These are phyloP conservation scores for Blastomyces gilchristii DNA, from an alignment of 2,329 filamentous ascomycete genomes.

Conservation along the genomic window DNA sequence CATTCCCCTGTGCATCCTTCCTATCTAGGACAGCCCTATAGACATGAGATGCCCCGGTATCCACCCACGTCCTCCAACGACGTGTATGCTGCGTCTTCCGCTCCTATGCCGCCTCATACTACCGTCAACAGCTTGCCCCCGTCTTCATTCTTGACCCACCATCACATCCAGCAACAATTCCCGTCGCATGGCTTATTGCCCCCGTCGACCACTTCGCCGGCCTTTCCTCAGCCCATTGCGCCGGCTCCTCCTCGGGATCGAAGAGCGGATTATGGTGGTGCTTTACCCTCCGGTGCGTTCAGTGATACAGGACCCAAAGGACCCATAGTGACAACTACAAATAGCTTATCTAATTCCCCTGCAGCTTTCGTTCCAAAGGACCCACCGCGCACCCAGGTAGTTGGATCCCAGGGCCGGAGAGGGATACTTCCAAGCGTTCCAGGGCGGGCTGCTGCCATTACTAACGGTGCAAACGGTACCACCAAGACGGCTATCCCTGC, in stretches of 20 bases:
- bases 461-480: slow-evolving; percentile 49
- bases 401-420: slow-evolving; percentile 84
- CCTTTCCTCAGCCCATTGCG: slow-evolving; percentile 66
- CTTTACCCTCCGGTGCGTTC: slow-evolving; percentile 63
- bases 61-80: slow-evolving; percentile 33
- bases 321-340: slow-evolving; percentile 41
- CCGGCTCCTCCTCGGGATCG: slow-evolving; percentile 51
- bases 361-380: slow-evolving; percentile 33
- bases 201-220: slow-evolving; percentile 54
- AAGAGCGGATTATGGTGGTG: slow-evolving; percentile 49
- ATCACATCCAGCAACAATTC: slow-evolving; percentile 32
- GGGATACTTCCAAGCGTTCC: slow-evolving; percentile 87
- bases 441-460: slow-evolving; percentile 67
- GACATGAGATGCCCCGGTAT: slow-evolving; percentile 35
- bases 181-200: slow-evolving; percentile 49
- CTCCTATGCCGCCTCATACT: slow-evolving; percentile 35
- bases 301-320: slow-evolving; percentile 45
- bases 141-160: slow-evolving; percentile 33
- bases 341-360: slow-evolving; percentile 31
- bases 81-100: slow-evolving; percentile 34
- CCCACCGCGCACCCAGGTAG: slow-evolving; percentile 62
- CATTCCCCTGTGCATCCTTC: slow-evolving; percentile 35
- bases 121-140: slow-evolving; percentile 35
- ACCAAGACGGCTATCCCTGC: slow-evolving; percentile 73
- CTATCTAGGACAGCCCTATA: slow-evolving; percentile 34